Percentiles rank a stretch among this genome's conserved stretches.
Conservation (phyloP, 495 filamentous ascomycete species). For the Elasticomyces elasticus region DNA sequence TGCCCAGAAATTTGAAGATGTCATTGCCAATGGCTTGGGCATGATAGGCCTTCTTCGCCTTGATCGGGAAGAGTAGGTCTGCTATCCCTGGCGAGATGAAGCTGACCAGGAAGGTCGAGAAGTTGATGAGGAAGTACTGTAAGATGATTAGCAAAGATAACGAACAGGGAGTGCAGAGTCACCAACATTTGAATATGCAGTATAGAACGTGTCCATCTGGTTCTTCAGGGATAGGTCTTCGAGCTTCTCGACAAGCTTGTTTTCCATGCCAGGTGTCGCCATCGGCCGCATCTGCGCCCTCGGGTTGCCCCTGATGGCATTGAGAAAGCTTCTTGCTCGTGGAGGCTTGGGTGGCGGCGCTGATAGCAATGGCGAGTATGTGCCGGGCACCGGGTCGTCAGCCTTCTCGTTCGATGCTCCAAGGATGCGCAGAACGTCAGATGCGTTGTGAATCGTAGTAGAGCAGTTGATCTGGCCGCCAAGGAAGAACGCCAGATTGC, state of each 20-base stretch:
- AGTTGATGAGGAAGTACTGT: conserved; percentile 34
- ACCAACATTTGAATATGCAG: conserved; percentile 42
- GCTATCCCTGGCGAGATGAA: conserved; percentile 24
- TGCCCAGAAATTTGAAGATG: conserved; percentile 41
- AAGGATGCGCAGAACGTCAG: conserved; percentile 43
- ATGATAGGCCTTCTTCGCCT: conserved; percentile 23
- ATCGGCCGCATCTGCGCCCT: conserved; percentile 16
- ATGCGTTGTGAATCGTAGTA: conserved; percentile 39
- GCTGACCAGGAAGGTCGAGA: conserved; percentile 22
- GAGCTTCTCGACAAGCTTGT: conserved; percentile 30
- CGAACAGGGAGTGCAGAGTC: not conserved
- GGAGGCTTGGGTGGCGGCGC: conserved; percentile 5
- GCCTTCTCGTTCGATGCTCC: conserved; percentile 26
- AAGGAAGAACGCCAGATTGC: conserved; percentile 39
- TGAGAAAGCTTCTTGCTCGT: conserved; percentile 25
- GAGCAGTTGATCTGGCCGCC: conserved; percentile 50
- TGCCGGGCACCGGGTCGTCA: conserved; percentile 6
- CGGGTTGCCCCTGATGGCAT: conserved; percentile 28
- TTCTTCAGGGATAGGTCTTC: conserved; percentile 35
- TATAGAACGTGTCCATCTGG: conserved; percentile 36
- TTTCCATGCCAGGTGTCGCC: conserved; percentile 33
- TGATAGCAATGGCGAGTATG: not conserved
- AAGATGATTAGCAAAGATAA: not conserved
- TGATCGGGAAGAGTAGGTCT: conserved; percentile 36
- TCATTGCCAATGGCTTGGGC: conserved; percentile 36